A percentile compares a stretch with the other conserved stretches of the same genome.
Evolutionary conservation across 225 moss, liverwort and hornwort species (phyloP).

Genomic region (Pseudisothecium myosuroides): DNA sequence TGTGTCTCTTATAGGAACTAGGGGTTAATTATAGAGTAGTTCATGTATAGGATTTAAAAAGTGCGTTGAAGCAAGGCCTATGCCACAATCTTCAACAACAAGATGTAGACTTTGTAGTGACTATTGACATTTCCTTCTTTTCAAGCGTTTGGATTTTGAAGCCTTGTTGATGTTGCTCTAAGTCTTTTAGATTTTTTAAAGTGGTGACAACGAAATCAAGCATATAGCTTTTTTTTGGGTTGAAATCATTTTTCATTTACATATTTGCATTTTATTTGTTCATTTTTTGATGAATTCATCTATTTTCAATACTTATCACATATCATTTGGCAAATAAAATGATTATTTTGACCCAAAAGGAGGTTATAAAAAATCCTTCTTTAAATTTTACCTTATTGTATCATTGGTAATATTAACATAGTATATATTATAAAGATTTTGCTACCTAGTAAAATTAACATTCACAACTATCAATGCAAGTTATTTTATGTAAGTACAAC

Average conservation of each 20-base stretch:
- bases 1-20: rapidly evolving
- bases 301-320: not conserved
- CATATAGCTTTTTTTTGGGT: not conserved
- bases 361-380: not conserved
- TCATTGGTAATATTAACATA: not conserved
- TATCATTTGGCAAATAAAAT: not conserved
- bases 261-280: not conserved
- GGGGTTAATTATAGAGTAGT: rapidly evolving
- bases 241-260: not conserved
- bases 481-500: not conserved
- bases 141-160: not conserved
- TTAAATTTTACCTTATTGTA: not conserved
- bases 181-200: not conserved
- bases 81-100: rapidly evolving
- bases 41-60: rapidly evolving
- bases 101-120: not conserved
- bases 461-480: not conserved
- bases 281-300: not conserved
- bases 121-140: not conserved
- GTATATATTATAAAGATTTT: not conserved
- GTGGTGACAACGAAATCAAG: not conserved
- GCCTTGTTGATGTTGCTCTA: not conserved
- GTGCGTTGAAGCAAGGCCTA: rapidly evolving
- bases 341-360: not conserved
- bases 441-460: not conserved